Evolutionary conservation across 148 eudicot species (phyloP), one percentile per base, ranked within the genome.

Genomic region (Gaultheria prostrata): DNA sequence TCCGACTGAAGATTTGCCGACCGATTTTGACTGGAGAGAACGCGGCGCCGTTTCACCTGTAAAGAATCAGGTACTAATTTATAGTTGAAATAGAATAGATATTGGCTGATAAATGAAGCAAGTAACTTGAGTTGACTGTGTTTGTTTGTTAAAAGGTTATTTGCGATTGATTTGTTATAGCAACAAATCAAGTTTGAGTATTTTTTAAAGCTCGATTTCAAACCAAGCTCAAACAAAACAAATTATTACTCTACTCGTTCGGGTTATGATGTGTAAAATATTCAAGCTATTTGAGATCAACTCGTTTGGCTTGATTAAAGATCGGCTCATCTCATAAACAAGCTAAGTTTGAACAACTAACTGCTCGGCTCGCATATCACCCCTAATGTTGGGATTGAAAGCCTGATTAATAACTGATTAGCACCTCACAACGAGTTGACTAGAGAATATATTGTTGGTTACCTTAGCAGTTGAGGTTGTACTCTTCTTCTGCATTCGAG

Each of bases 21-120:
- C 73, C 18, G 87, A 88, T 76, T 92, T 89, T 59, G 95, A 92
- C 80, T 92, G 95, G 95, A 86, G 95, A 80, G 87, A 92, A 1
- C 83, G 80, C 24, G 95, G 95, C 17, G 95, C 92, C 63, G 95
- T 92, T 50, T 84, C 95, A 57, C 86, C 93, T 14, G 88, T 85
- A 15, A 92, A 92, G 82, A 74, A 91, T 82, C 95, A 92, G 93
- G 95, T 92, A 86, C 74, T 20, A 10, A 10, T 21, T 48, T 21
- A 24, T 35, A 21, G 2, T 15, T 56, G 59, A 1, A 79, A 1
- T 15, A 67, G 12, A 67, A 7, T 30, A 13, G 7, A 67, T 67
- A 39, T 67, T 67, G 71, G 71, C 65, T 57, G 57, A 53, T 13
- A 2, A 53, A 14, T 12, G 18, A 53, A 53, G 4, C 26, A 20